Evolutionary conservation across 2,329 filamentous ascomycete genomes (phyloP), one percentile per base, ranked within the genome.

Genomic region (Penicillium sp.): DNA sequence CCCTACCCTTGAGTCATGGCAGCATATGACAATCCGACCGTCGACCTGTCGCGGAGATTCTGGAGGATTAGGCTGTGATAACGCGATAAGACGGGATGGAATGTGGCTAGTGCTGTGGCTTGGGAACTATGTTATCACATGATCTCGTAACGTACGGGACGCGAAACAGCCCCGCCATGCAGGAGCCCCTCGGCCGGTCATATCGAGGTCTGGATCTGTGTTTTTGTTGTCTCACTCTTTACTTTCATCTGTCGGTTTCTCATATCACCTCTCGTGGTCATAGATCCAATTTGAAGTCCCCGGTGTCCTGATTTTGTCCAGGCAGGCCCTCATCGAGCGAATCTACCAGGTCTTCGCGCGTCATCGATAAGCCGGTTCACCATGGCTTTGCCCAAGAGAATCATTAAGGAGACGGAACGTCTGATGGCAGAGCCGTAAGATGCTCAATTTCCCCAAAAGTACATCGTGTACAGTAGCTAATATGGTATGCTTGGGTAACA

Each of bases 351-450:
- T 46, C 49, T 44, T 44, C 36, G 18, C 40, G 54, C 55, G 37
- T 49, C 48, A 53, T 48, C 57, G 57, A 55, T 56, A 60, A 55
- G 54, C 50, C 55, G 55, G 53, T 47, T 53, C 50, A 60, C 60
- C 52, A 73, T 73, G 88, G 84, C 89, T 56, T 79, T 99, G 59
- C 92, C 93, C 28, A 99, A 99, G 80, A 82, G 93, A 68, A 99
- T 99, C 67, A 82, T 97, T 67, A 99, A 99, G 76, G 95, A 99
- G 81, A 99, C 93, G 16, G 92, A 99, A 76, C 86, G 93, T 67
- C 81, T 99, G 61, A 91, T 95, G 83, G 88, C 89, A 56, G 93
- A 99, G 75, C 93, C 93, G 89, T 95, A 80, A 73, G 88, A 68
- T 40, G 41, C 36, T 13, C 27, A 13, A 22, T n/a, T 27, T 14